Percentiles rank a stretch among this genome's conserved stretches.
phyloP scores from a whole-genome alignment of 345 rosid species.

The Garcia nutans region DNA sequence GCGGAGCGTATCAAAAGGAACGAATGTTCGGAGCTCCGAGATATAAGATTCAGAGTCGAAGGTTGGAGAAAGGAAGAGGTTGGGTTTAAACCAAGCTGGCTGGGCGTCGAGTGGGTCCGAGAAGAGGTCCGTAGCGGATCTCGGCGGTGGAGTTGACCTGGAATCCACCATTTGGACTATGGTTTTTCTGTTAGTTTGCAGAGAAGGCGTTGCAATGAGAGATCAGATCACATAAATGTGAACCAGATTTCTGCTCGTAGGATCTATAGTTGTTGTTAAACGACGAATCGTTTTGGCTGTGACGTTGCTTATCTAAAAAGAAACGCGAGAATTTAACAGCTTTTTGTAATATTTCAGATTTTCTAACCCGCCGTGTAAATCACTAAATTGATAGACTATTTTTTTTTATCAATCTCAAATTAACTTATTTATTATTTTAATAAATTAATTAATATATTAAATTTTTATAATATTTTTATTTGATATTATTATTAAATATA shows the following conservation, averaged over 20 bases:
- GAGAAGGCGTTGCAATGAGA: neutral
- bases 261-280: neutral
- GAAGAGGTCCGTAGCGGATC: constrained; percentile 86
- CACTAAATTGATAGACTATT: no score
- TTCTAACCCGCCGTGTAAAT: no score
- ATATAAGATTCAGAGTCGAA: constrained; percentile 92
- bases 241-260: neutral
- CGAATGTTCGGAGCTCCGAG: constrained; percentile 92
- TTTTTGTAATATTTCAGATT: neutral
- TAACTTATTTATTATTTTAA: no score
- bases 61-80: constrained; percentile 70
- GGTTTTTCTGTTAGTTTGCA: neutral
- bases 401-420: no score
- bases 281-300: neutral
- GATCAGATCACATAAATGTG: neutral
- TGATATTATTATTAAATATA: no score
- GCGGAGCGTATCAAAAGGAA: constrained; percentile 91
- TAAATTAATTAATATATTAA: no score
- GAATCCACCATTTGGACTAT: constrained; percentile 36
- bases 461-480: no score
- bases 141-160: constrained; percentile 52
- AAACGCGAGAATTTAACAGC: neutral
- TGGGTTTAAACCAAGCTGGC: constrained; percentile 93
- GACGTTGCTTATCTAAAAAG: neutral
- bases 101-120: constrained; percentile 84